These are phyloP conservation scores for Colletotrichum spaethianum DNA, from an alignment of 2,329 filamentous ascomycete species.

Conservation along the genomic window DNA sequence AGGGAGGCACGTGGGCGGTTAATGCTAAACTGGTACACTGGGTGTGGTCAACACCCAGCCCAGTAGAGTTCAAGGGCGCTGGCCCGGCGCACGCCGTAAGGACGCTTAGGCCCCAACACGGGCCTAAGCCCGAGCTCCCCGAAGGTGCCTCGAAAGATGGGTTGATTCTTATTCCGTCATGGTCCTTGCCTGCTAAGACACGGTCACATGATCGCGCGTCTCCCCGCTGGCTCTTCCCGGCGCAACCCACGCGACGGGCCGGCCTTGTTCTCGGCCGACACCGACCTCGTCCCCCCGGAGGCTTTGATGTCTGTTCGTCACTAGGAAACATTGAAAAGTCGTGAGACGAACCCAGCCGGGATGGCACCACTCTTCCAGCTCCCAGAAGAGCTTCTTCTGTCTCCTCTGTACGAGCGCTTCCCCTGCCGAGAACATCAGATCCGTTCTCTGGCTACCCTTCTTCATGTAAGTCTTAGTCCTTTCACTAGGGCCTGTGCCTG, in stretches of 20 bases:
- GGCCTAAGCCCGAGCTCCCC: constrained; percentile 20
- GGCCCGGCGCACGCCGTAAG: constrained; percentile 18
- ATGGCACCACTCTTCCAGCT: constrained; percentile 63
- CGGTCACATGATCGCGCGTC: constrained; percentile 41
- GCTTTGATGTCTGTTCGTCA: background rate
- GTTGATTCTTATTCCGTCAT: background rate
- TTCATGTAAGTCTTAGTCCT: constrained; percentile 58
- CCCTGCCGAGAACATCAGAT: constrained; percentile 73
- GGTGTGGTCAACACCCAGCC: constrained; percentile 12
- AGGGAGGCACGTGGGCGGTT: background rate
- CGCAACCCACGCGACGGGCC: background rate
- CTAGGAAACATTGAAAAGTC: background rate
- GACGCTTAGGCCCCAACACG: constrained; percentile 30
- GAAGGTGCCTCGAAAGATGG: constrained; percentile 4
- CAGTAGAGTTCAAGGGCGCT: background rate
- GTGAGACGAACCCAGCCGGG: background rate
- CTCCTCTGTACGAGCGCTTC: constrained; percentile 62
- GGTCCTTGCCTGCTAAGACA: background rate
- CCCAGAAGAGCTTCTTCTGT: constrained; percentile 65
- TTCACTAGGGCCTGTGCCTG: background rate
- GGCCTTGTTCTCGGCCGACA: background rate
- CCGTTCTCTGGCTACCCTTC: constrained; percentile 68
- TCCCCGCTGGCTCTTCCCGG: constrained; percentile 3
- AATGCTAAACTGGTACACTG: background rate
- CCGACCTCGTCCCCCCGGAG: background rate